These are phyloP conservation scores for Paramecium sexaurelia DNA, from an alignment of 73 alveolate genomes.

Conservation along the genomic window DNA sequence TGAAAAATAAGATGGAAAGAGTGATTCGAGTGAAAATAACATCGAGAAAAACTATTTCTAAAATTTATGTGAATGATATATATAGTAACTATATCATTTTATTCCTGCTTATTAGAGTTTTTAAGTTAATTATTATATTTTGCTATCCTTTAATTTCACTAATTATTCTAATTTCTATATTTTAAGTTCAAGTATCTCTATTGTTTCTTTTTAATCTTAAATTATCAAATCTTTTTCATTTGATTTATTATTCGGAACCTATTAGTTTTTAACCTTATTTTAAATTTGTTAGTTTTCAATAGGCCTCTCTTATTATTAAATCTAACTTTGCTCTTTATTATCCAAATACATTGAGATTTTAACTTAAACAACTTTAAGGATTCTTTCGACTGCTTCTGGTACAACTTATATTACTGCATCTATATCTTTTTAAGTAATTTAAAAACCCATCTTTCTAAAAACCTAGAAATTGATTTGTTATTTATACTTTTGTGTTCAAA, in stretches of 20 bases:
- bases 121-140: constrained; percentile 58
- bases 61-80: not conserved
- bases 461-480: constrained; percentile 50
- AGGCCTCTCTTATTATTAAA: constrained; percentile 3
- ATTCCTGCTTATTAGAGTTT: constrained; percentile 69
- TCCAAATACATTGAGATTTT: constrained; percentile 68
- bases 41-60: not conserved
- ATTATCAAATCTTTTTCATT: constrained; percentile 55
- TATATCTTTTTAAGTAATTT: constrained; percentile 82
- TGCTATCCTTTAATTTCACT: constrained; percentile 67
- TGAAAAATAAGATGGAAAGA: not conserved
- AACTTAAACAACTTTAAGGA: constrained; percentile 74
- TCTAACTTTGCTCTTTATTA: constrained; percentile 25
- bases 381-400: constrained; percentile 93
- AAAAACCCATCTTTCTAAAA: constrained; percentile 94
- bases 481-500: constrained; percentile 74
- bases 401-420: constrained; percentile 83
- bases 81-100: constrained; percentile 10
- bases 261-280: not conserved
- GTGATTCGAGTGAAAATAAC: not conserved
- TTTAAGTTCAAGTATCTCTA: constrained; percentile 69
- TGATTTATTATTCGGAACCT: not conserved
- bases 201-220: constrained; percentile 67
- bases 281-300: not conserved
- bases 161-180: constrained; percentile 67